Evolutionary conservation across 495 filamentous ascomycete genomes (phyloP).

Genomic region (Neurospora africana): DNA sequence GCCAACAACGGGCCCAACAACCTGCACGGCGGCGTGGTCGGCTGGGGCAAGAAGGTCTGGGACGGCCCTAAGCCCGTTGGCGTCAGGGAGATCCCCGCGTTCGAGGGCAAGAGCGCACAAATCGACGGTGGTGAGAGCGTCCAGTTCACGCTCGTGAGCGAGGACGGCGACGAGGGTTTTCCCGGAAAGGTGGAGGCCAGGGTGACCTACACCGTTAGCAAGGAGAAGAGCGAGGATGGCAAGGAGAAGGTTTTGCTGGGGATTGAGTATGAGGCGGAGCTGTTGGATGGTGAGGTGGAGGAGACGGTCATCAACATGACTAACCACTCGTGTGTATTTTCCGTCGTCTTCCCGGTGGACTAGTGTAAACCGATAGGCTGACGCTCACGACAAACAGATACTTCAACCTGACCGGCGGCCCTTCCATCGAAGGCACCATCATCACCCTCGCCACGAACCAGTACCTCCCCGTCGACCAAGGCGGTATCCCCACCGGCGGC

Average conservation of each 20-base stretch:
- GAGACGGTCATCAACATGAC: slow-evolving; percentile 88
- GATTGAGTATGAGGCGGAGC: slow-evolving; percentile 80
- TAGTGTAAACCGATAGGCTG: background rate
- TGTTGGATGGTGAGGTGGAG: slow-evolving; percentile 56
- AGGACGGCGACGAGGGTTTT: slow-evolving; percentile 74
- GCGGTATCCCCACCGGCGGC: slow-evolving; percentile 55
- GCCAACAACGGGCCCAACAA: slow-evolving; percentile 70
- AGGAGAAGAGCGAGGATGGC: slow-evolving; percentile 44
- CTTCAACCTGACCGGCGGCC: slow-evolving; percentile 67
- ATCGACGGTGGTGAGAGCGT: slow-evolving; percentile 64
- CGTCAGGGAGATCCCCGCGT: slow-evolving; percentile 30
- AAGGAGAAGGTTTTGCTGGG: slow-evolving; percentile 57
- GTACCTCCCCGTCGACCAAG: slow-evolving; percentile 64
- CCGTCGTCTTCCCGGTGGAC: background rate
- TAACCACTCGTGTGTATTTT: slow-evolving; percentile 69
- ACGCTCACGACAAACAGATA: slow-evolving; percentile 46
- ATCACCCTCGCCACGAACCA: slow-evolving; percentile 58
- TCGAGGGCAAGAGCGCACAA: slow-evolving; percentile 44
- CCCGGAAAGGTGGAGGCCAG: slow-evolving; percentile 71
- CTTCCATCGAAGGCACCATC: slow-evolving; percentile 64
- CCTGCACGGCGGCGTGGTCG: slow-evolving; percentile 68
- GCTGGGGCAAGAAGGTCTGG: slow-evolving; percentile 81
- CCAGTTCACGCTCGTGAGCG: slow-evolving; percentile 61
- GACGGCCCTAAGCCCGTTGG: slow-evolving; percentile 59
- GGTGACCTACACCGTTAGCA: slow-evolving; percentile 67